phyloP scores from a whole-genome alignment of 305 asterid species.

The Striga hermonthica region DNA sequence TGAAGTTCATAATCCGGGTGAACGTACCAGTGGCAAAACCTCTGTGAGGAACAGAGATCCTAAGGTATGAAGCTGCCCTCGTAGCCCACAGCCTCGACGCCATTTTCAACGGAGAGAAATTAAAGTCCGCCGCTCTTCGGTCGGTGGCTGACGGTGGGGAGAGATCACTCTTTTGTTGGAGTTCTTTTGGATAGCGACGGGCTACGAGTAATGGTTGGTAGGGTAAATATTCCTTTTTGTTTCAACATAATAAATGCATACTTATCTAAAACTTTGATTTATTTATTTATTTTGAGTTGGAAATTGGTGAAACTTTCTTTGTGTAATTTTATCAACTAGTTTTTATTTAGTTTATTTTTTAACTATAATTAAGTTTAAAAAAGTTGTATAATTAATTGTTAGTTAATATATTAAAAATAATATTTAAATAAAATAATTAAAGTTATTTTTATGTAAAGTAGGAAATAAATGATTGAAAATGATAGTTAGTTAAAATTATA shows the following conservation, averaged over 20 bases:
- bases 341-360: not conserved
- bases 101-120: conserved; percentile 35
- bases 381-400: no score
- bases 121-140: conserved; percentile 30
- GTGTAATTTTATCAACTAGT: not conserved
- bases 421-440: no score
- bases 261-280: no score
- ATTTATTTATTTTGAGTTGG: no score
- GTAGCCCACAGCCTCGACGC: conserved; percentile 82
- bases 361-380: conserved; percentile 1
- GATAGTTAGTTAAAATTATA: no score
- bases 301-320: not conserved
- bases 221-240: not conserved
- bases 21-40: conserved; percentile 82
- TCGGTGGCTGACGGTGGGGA: conserved; percentile 22
- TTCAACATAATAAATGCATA: no score
- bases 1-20: not conserved
- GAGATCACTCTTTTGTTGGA: conserved; percentile 3
- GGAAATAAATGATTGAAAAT: no score
- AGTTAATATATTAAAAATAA: no score
- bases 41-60: conserved; percentile 73
- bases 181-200: not conserved
- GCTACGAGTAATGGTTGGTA: not conserved
- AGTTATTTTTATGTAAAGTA: no score
- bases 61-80: conserved; percentile 75